Evolutionary conservation across 2,329 filamentous ascomycete genomes (phyloP).

Genomic region (Nemania serpens): DNA sequence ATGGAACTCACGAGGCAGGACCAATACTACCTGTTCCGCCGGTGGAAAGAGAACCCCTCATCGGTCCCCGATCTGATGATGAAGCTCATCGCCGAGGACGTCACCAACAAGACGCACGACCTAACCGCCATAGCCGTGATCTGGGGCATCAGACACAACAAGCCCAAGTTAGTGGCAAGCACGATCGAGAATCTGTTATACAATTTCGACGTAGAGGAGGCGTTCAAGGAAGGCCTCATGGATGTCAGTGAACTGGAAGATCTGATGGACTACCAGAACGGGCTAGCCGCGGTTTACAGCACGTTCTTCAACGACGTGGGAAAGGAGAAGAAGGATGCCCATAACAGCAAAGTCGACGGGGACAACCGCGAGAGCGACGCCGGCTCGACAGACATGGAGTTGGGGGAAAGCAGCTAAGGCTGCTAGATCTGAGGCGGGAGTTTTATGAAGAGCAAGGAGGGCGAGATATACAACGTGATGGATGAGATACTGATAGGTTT

Average conservation of each 20-base stretch:
- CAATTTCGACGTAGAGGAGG: slow-evolving; percentile 7
- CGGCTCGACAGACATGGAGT: too few species aligned
- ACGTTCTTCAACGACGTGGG: neutral
- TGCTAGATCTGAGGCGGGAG: too few species aligned
- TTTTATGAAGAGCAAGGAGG: too few species aligned
- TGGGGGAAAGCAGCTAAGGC: too few species aligned
- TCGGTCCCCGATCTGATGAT: slow-evolving; percentile 11
- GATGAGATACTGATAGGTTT: too few species aligned
- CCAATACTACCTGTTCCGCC: slow-evolving; percentile 9
- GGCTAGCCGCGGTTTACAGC: neutral
- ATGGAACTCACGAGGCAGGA: slow-evolving; percentile 14
- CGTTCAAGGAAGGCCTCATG: slow-evolving; percentile 22
- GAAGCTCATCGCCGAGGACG: slow-evolving; percentile 11
- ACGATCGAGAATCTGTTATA: neutral
- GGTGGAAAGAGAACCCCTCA: slow-evolving; percentile 4
- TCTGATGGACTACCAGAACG: slow-evolving; percentile 28
- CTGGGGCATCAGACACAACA: slow-evolving; percentile 10
- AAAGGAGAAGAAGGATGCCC: too few species aligned
- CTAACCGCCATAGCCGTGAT: slow-evolving; percentile 17
- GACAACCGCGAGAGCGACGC: too few species aligned
- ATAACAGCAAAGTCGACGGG: too few species aligned
- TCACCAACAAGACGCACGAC: slow-evolving; percentile 12
- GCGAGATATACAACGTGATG: too few species aligned
- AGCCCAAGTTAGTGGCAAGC: slow-evolving; percentile 3
- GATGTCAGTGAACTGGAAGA: slow-evolving; percentile 12